Evolutionary conservation across 2,329 filamentous ascomycete genomes (phyloP).

Genomic region (Paramyrothecium sp.): DNA sequence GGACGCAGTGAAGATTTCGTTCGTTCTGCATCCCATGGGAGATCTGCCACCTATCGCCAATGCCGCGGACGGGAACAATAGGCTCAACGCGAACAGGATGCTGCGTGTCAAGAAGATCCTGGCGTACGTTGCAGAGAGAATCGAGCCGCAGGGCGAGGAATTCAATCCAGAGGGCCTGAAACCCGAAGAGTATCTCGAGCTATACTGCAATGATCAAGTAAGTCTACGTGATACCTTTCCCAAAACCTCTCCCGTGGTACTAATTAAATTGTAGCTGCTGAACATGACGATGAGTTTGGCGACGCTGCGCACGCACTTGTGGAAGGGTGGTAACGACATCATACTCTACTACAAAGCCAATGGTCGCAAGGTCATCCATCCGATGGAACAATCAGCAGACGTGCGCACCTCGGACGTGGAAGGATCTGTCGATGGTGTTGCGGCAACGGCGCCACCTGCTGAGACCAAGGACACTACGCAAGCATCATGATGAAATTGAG

Average conservation of each 20-base stretch:
- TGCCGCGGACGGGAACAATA: slow-evolving; percentile 76
- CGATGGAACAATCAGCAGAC: slow-evolving; percentile 17
- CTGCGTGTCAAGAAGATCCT: slow-evolving; percentile 92
- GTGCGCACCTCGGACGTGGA: slow-evolving; percentile 13
- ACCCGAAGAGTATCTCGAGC: slow-evolving; percentile 90
- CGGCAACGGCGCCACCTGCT: slow-evolving; percentile 10
- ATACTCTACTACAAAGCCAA: slow-evolving; percentile 89
- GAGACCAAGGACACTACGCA: slow-evolving; percentile 13
- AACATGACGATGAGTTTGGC: slow-evolving; percentile 88
- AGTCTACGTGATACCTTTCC: slow-evolving; percentile 25
- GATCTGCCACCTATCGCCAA: slow-evolving; percentile 68
- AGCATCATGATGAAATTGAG: background rate
- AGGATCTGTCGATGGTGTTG: slow-evolving; percentile 15
- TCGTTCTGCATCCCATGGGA: slow-evolving; percentile 80
- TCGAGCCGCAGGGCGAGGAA: slow-evolving; percentile 68
- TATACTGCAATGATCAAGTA: slow-evolving; percentile 93
- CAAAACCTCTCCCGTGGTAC: slow-evolving; percentile 8
- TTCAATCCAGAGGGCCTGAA: slow-evolving; percentile 60
- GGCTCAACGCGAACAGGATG: slow-evolving; percentile 96
- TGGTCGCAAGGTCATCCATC: slow-evolving; percentile 66
- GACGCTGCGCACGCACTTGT: slow-evolving; percentile 86
- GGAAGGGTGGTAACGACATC: slow-evolving; percentile 94
- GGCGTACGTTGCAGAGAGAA: slow-evolving; percentile 86
- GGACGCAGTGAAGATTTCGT: slow-evolving; percentile 95
- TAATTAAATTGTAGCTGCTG: slow-evolving; percentile 49